Base-by-base conservation (phyloP, 2,329 filamentous ascomycete genomes). In the Decorospora gaudefroyi region DNA sequence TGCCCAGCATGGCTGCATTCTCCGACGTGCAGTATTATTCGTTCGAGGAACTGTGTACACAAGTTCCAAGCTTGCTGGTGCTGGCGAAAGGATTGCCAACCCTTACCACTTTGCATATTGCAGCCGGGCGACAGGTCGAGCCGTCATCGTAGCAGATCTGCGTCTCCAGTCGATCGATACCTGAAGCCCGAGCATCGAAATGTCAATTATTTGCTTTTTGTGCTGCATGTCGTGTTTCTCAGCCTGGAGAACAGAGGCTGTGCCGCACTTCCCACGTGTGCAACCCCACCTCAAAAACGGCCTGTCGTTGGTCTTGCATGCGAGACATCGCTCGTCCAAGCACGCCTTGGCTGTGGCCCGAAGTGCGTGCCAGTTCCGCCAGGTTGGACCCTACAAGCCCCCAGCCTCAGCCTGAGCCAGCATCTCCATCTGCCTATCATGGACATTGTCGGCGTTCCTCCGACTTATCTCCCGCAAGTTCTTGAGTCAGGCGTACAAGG, bases 321-420 rank as follows among this genome's bases (percentile, higher is more conserved):
- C 62, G 59, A 64, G 65, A 68, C 64, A 68, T 65, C 33, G 28
- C 48, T 41, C 51, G 44, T 53, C 51, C 57, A 56, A 55, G 50
- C 44, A 45, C 40, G 39, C 44, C 59, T 64, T 64, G 59, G 51
- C 52, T 52, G 44, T 47, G 34, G 34, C 50, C 43, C 46, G 43
- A 45, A 47, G 47, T 46, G 46, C 47, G n/a, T 48, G 48, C 43
- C 51, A 53, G 46, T 55, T 49, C 52, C 58, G 49, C 52, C 40
- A 42, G 29, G 47, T 48, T 61, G 64, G 58, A 58, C 51, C 56
- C 45, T 41, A 30, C 31, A 33, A 40, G 35, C 33, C 38, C 28
- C 17, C 10, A 37, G 26, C 32, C 27, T 33, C 29, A n/a, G 6
- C 7, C 29, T 13, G 4, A 6, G 49, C 55, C 49, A 36, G 46